These are phyloP conservation scores for Physocladia obscura DNA, from an alignment of 192 early-diverging fungal species.

Conservation along the genomic window DNA sequence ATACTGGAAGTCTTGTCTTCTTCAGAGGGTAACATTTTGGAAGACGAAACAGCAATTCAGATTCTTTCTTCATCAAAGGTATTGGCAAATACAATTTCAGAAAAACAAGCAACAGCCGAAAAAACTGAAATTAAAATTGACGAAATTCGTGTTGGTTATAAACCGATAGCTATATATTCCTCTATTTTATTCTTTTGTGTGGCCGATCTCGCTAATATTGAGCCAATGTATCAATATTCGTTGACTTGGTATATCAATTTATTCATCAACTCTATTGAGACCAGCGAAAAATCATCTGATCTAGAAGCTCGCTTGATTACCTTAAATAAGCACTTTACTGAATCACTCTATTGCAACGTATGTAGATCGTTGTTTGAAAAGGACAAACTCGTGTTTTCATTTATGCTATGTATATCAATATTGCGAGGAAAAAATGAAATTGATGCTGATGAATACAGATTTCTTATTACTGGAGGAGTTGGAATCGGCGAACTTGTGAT, in stretches of 20 bases:
- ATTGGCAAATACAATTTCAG: constrained; percentile 57
- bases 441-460: constrained; percentile 53
- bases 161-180: constrained; percentile 54
- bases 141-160: constrained; percentile 62
- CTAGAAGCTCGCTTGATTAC: constrained; percentile 44
- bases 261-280: constrained; percentile 52
- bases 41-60: constrained; percentile 67
- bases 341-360: constrained; percentile 58
- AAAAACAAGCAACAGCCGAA: constrained; percentile 61
- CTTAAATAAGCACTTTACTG: constrained; percentile 56
- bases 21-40: constrained; percentile 61
- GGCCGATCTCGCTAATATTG: constrained; percentile 62
- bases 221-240: constrained; percentile 69
- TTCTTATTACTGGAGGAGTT: constrained; percentile 58
- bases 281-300: constrained; percentile 60
- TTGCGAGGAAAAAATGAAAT: constrained; percentile 50
- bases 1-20: constrained; percentile 62
- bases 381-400: constrained; percentile 64
- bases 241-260: constrained; percentile 63
- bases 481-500: constrained; percentile 30
- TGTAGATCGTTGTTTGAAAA: constrained; percentile 66
- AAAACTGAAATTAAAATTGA: constrained; percentile 63
- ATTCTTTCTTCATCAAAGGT: constrained; percentile 63
- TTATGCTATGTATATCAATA: constrained; percentile 54
- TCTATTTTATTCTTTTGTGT: constrained; percentile 63